Base-by-base conservation (phyloP, 257 asterid genomes). In the Solanum ossicruentum region DNA sequence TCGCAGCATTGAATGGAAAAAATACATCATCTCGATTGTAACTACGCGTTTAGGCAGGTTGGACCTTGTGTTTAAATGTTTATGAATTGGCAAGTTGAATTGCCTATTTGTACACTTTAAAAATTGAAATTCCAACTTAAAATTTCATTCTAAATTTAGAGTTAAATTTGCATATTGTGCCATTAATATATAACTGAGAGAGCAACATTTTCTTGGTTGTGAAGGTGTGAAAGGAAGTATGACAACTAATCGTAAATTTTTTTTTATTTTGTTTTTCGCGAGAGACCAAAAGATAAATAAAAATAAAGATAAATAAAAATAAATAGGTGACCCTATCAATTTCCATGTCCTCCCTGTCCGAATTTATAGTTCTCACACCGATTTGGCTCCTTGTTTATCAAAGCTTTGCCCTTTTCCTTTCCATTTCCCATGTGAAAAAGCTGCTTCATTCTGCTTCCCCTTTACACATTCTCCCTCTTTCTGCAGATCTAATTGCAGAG, bases 401-500 rank as follows among this genome's bases (percentile, higher is more conserved):
- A 41, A 58, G 80, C 57, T 45, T 73, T 47, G 47, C n/a, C 81
- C 58, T 73, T 28, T 32, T 32, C 75, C 69, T 11, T 20, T 10
- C 8, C n/a, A 26, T 18, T 4, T 49, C 61, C 13, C 81, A 75
- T 75, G 81, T 75, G 61, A 49, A 12, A 16, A 47, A 75, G 81
- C 81, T 49, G 81, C 60, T 75, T 21, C 13, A 23, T 75, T 49
- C 58, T 17, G 47, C 43, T 18, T 32, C 9, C 49, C 23, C 47
- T 2, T 43, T 70, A 5, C 10, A 20, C 39, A 49, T 75, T 75
- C 49, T 23, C 61, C 61, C 82, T 75, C 32, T 23, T 5, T 51
- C 63, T 77, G 82, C 45, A 52, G 82, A 77, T 77, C 82, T 26
- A 77, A 23, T 72, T 72, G 18, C 80, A 20, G 20, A 71, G 56